These are phyloP conservation scores for Pseudogymnoascus sp. DNA, from an alignment of 2,329 filamentous ascomycete genomes.

Conservation along the genomic window DNA sequence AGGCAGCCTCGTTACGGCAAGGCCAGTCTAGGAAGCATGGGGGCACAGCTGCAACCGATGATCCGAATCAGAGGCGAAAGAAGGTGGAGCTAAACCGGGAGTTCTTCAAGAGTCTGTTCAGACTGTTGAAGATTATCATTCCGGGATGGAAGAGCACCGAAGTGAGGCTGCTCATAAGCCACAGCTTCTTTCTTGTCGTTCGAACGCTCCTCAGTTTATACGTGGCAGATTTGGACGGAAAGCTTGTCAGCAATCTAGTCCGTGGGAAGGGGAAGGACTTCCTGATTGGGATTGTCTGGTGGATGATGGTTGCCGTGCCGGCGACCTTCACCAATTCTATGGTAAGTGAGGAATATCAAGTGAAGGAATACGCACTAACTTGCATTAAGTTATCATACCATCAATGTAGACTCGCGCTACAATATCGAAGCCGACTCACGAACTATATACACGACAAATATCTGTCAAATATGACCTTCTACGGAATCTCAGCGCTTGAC, in stretches of 20 bases:
- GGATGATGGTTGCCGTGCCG: constrained; percentile 95
- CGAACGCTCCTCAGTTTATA: constrained; percentile 89
- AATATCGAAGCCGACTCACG: constrained; percentile 90
- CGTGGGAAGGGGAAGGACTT: constrained; percentile 89
- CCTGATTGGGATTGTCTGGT: constrained; percentile 81
- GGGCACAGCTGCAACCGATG: constrained; percentile 36
- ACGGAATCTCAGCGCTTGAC: constrained; percentile 87
- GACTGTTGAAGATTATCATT: constrained; percentile 76
- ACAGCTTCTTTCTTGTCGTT: constrained; percentile 86
- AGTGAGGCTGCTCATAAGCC: constrained; percentile 73
- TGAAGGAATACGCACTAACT: not conserved
- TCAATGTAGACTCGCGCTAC: constrained; percentile 85
- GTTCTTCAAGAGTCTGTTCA: constrained; percentile 59
- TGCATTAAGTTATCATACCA: constrained; percentile 74
- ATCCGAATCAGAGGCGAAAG: constrained; percentile 44
- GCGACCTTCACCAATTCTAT: constrained; percentile 98
- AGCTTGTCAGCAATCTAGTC: constrained; percentile 84
- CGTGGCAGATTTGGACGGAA: constrained; percentile 91
- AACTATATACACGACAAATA: constrained; percentile 93
- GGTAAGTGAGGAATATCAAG: constrained; percentile 44
- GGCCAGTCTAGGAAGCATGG: constrained; percentile 47
- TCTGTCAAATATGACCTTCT: constrained; percentile 95
- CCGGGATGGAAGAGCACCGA: constrained; percentile 88
- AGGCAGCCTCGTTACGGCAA: constrained; percentile 66
- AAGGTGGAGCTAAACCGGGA: constrained; percentile 91